Conservation (phyloP, 768 basidiomycete genomes). For the Zangia roseola region DNA sequence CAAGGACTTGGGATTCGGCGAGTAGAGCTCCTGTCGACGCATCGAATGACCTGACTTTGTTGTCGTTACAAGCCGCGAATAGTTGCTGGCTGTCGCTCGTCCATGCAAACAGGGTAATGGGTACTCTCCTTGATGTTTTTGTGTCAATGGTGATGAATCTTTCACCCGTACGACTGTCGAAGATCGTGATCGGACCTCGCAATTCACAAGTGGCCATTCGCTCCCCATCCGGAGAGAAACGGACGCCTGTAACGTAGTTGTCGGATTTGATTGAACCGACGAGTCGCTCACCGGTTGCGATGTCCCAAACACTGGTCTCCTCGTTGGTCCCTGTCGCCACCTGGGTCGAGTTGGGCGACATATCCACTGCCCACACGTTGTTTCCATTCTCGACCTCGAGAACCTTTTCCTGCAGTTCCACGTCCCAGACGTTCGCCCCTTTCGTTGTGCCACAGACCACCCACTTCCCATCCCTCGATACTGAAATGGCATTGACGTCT, state of each 20-base stretch:
- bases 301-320: not conserved
- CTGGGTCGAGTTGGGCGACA: slow-evolving; percentile 1
- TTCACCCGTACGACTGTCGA: not conserved
- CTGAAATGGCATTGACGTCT: not conserved
- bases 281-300: not conserved
- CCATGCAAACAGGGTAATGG: slow-evolving; percentile 2
- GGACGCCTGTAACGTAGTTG: not conserved
- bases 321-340: not conserved
- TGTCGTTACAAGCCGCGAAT: not conserved
- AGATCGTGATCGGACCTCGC: not conserved
- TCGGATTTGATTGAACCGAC: slow-evolving; percentile 1
- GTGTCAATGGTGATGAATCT: not conserved
- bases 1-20: no score
- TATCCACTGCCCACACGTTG: no score
- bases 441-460: not conserved
- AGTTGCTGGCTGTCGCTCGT: not conserved
- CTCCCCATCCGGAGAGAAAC: not conserved
- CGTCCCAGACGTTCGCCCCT: slow-evolving; percentile 1
- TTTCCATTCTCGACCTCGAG: not conserved
- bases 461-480: slow-evolving; percentile 1
- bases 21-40: no score
- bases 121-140: not conserved
- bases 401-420: not conserved
- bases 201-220: not conserved
- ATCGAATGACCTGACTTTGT: not conserved